Evolutionary conservation across 495 filamentous ascomycete species (phyloP).

Genomic region (Penicillium angulare): DNA sequence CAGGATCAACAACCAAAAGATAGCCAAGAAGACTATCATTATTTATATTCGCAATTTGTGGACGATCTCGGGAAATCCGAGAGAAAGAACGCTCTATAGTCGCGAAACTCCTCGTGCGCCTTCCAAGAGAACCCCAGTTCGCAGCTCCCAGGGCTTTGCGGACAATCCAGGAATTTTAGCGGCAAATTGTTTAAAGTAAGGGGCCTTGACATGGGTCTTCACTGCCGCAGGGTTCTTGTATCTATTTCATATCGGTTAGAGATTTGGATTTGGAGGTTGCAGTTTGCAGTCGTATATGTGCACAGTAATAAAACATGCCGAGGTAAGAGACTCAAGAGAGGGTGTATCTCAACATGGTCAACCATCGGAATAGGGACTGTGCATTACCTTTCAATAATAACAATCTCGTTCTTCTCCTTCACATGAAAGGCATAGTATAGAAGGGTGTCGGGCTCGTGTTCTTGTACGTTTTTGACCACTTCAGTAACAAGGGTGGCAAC

Average conservation of each 20-base stretch:
- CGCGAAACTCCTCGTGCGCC: slow-evolving; percentile 24
- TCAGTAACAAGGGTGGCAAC: slow-evolving; percentile 20
- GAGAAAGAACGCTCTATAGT: no score
- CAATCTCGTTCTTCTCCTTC: slow-evolving; percentile 28
- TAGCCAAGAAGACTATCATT: no score
- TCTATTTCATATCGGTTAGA: slow-evolving; percentile 12
- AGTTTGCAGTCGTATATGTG: no score
- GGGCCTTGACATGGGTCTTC: slow-evolving; percentile 21
- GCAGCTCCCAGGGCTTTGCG: slow-evolving; percentile 27
- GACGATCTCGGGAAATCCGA: no score
- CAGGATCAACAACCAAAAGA: no score
- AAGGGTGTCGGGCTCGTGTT: slow-evolving; percentile 33
- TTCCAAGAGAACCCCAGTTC: slow-evolving; percentile 22
- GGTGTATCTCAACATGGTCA: no score
- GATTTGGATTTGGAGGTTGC: no score
- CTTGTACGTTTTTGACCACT: slow-evolving; percentile 28
- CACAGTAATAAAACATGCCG: no score
- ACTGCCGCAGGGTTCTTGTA: slow-evolving; percentile 33
- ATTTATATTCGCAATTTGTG: no score
- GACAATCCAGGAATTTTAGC: slow-evolving; percentile 19
- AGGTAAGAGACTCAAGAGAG: no score
- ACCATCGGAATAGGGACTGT: no score
- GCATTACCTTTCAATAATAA: slow-evolving; percentile 33
- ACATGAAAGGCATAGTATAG: slow-evolving; percentile 31
- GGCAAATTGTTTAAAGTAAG: slow-evolving; percentile 30